A percentile compares a stretch with the other conserved stretches of the same genome.
Evolutionary conservation across 306 rosid species (phyloP).

Genomic region (Quercus wislizeni): DNA sequence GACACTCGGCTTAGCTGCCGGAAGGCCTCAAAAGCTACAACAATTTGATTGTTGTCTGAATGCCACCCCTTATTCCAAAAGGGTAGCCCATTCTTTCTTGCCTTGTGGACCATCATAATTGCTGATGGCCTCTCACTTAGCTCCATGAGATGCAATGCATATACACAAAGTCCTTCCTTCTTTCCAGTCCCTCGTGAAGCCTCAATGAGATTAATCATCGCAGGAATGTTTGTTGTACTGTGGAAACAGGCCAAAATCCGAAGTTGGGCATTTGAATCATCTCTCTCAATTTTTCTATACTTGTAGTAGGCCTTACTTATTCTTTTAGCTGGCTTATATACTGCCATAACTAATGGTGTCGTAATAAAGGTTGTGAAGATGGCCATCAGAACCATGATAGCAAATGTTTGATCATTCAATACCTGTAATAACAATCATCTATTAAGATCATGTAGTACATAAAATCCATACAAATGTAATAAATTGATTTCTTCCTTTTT

Average conservation of each 20-base stretch:
- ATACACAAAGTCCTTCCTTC: slow-evolving; percentile 57
- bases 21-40: slow-evolving; percentile 60
- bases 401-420: slow-evolving; percentile 86
- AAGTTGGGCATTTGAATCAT: slow-evolving; percentile 45
- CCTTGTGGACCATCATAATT: slow-evolving; percentile 61
- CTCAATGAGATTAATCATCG: slow-evolving; percentile 73
- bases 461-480: background rate
- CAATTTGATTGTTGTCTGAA: slow-evolving; percentile 35
- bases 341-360: slow-evolving; percentile 66
- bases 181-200: slow-evolving; percentile 70
- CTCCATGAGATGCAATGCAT: slow-evolving; percentile 85
- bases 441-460: background rate
- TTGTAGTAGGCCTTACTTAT: slow-evolving; percentile 42
- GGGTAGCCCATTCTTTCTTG: slow-evolving; percentile 56
- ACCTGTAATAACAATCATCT: slow-evolving; percentile 50
- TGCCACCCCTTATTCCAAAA: slow-evolving; percentile 49
- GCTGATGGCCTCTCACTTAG: slow-evolving; percentile 61
- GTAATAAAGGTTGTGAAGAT: slow-evolving; percentile 81
- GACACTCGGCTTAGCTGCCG: slow-evolving; percentile 52
- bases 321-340: slow-evolving; percentile 63
- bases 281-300: slow-evolving; percentile 56
- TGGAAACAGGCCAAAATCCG: slow-evolving; percentile 74
- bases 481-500: background rate
- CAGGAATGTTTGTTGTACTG: slow-evolving; percentile 57
- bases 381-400: slow-evolving; percentile 91